Evolutionary conservation across 192 early-diverging fungal species (phyloP).

Genomic region (Rhizophagus sp.): DNA sequence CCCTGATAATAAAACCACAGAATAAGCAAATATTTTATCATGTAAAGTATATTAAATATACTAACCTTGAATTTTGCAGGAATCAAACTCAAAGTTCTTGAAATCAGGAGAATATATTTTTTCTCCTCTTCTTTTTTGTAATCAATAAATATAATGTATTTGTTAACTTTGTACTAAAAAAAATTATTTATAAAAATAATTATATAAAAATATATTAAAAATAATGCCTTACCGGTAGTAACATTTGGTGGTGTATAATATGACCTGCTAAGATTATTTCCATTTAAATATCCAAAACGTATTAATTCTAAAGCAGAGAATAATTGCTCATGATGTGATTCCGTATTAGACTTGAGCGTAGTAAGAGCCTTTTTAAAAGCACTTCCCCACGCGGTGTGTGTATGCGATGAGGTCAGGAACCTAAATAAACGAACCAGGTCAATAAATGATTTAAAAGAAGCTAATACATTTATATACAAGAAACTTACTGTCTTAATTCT

Average conservation of each 20-base stretch:
- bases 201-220: conserved; percentile 34
- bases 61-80: conserved; percentile 57
- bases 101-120: conserved; percentile 47
- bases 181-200: conserved; percentile 25
- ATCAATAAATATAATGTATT: conserved; percentile 18
- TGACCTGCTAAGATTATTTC: conserved; percentile 46
- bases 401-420: conserved; percentile 38
- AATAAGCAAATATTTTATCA: neutral
- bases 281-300: conserved; percentile 47
- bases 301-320: conserved; percentile 57
- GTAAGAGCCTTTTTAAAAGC: conserved; percentile 37
- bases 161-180: conserved; percentile 33
- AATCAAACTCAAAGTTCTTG: conserved; percentile 54
- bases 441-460: conserved; percentile 30
- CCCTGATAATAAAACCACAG: conserved; percentile 35
- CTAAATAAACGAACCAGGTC: conserved; percentile 36
- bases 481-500: conserved; percentile 42
- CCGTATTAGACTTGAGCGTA: conserved; percentile 14
- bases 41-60: neutral
- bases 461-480: neutral
- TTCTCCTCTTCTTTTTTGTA: conserved; percentile 35
- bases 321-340: conserved; percentile 49
- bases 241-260: conserved; percentile 30
- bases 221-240: neutral
- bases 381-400: conserved; percentile 45